phyloP scores from a whole-genome alignment of 768 basidiomycete genomes.

The Cystobasidium onofrii region DNA sequence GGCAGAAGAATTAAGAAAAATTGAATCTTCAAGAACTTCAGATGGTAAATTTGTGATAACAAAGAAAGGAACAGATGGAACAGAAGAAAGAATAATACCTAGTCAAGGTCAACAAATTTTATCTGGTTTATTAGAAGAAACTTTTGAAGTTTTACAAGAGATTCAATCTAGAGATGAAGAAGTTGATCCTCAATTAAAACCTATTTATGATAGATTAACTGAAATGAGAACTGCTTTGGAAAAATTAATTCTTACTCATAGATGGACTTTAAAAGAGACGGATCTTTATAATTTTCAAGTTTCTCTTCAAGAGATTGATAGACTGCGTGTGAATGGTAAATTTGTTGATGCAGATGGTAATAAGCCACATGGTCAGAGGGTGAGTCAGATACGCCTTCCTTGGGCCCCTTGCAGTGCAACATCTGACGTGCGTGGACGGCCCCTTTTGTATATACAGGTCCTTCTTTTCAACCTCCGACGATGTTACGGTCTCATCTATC shows the following conservation, averaged over 20 bases:
- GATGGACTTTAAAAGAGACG: conserved; percentile 87
- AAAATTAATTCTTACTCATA: conserved; percentile 81
- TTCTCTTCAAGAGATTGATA: conserved; percentile 89
- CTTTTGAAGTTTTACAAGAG: conserved; percentile 90
- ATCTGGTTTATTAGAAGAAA: conserved; percentile 85
- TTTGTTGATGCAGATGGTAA: conserved; percentile 91
- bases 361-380: conserved; percentile 87
- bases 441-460: conserved; percentile 53
- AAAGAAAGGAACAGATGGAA: conserved; percentile 52
- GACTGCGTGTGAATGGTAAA: conserved; percentile 93
- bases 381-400: conserved; percentile 47
- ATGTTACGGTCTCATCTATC: conserved; percentile 93
- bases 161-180: conserved; percentile 74
- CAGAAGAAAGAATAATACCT: conserved; percentile 29
- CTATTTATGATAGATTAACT: conserved; percentile 70
- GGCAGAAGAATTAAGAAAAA: conserved; percentile 84
- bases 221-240: conserved; percentile 83
- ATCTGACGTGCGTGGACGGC: too few species aligned
- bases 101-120: conserved; percentile 79
- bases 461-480: conserved; percentile 82
- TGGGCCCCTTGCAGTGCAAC: too few species aligned
- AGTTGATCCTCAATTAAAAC: conserved; percentile 39
- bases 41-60: conserved; percentile 93
- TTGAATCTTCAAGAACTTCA: conserved; percentile 67
- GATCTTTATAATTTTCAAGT: conserved; percentile 89